A percentile compares a stretch with the other conserved stretches of the same genome.
phyloP scores from a whole-genome alignment of 371 early-diverging fungal species.

The Circinella minor region DNA sequence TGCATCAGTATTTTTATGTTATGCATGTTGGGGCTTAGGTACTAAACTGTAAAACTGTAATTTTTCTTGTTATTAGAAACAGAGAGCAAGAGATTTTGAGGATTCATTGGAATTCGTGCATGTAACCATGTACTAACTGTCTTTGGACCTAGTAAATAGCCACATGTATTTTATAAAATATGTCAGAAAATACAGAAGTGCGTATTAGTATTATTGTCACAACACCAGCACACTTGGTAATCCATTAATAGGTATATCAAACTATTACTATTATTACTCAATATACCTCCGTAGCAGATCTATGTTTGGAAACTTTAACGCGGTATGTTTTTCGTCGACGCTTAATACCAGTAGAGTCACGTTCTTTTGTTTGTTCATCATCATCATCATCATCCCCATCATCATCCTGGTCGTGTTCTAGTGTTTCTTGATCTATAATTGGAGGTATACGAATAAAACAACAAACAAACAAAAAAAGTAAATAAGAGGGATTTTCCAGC shows the following conservation, averaged over 20 bases:
- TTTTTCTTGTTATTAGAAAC: background rate
- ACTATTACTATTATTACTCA: background rate
- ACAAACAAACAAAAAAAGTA: too few species aligned
- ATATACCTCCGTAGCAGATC: constrained; percentile 13
- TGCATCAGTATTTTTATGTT: too few species aligned
- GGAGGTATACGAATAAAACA: background rate
- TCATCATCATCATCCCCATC: background rate
- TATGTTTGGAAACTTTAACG: constrained; percentile 15
- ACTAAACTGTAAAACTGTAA: too few species aligned
- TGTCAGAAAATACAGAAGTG: too few species aligned
- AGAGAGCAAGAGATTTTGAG: background rate
- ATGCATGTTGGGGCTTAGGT: too few species aligned
- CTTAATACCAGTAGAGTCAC: background rate
- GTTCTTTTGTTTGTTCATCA: background rate
- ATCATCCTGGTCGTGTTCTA: background rate
- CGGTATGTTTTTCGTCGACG: constrained; percentile 16
- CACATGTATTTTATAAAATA: too few species aligned
- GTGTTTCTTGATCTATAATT: too few species aligned
- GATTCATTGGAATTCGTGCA: constrained; percentile 15
- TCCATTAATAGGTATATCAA: background rate
- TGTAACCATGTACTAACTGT: constrained; percentile 16
- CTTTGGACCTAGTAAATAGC: constrained; percentile 6
- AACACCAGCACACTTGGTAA: background rate
- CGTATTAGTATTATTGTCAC: background rate
- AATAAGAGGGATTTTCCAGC: too few species aligned